phyloP scores from a whole-genome alignment of 257 asterid genomes.

The Cynanchum wilfordii region DNA sequence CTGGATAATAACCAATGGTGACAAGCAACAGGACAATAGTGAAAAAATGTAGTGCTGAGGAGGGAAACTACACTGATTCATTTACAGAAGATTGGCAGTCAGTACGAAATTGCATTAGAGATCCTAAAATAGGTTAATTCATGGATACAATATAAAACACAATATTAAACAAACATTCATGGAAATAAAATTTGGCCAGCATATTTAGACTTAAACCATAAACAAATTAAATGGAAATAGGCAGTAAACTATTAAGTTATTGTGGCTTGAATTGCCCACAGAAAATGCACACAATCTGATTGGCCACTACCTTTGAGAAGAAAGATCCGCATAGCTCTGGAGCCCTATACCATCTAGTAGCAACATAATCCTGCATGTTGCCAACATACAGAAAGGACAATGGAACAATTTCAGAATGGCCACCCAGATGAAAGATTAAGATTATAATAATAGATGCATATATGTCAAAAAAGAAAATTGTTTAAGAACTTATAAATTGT shows the following conservation, averaged over 20 bases:
- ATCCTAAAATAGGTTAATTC: background rate
- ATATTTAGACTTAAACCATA: background rate
- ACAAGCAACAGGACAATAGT: background rate
- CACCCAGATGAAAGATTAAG: background rate
- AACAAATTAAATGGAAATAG: background rate
- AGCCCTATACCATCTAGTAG: slow-evolving; percentile 98
- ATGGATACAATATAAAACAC: background rate
- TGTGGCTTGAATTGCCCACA: slow-evolving; percentile 2
- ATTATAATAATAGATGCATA: slow-evolving; percentile 10
- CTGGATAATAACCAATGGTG: background rate
- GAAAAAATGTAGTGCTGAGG: background rate
- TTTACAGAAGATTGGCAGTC: background rate
- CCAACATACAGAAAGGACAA: slow-evolving; percentile 15
- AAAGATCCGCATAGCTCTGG: slow-evolving; percentile 99
- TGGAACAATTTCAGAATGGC: background rate
- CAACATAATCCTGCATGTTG: slow-evolving; percentile 83
- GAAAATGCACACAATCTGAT: slow-evolving; percentile 11
- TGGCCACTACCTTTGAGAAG: slow-evolving; percentile 69
- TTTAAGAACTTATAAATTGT: background rate
- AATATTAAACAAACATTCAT: background rate
- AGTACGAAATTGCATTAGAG: background rate
- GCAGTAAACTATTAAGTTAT: background rate
- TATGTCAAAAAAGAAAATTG: background rate
- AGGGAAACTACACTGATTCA: background rate
- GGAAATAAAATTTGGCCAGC: background rate